phyloP scores from a whole-genome alignment of 2,329 filamentous ascomycete species.

The Exophiala spinifera region DNA sequence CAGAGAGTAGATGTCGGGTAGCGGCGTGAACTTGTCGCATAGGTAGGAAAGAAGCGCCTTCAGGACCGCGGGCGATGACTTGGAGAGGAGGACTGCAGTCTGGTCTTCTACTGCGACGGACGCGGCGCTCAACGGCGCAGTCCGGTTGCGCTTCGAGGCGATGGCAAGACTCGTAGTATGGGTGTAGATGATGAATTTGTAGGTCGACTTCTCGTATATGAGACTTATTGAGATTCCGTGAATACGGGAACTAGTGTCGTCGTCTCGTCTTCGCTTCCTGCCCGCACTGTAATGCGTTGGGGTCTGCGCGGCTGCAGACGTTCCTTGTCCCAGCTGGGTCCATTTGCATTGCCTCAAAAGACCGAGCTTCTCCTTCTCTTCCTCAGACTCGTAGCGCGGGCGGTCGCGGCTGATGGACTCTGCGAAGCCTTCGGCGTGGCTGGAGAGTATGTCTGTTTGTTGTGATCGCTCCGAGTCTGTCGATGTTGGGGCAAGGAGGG shows the following conservation, averaged over 20 bases:
- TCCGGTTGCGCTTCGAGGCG: slow-evolving; percentile 8
- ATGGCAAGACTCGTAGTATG: too few relatives aligned
- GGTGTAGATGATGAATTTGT: slow-evolving; percentile 21
- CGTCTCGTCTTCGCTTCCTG: slow-evolving; percentile 9
- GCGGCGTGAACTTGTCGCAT: slow-evolving; percentile 10
- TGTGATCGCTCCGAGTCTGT: neutral
- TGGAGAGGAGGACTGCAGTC: slow-evolving; percentile 18
- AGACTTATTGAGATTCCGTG: slow-evolving; percentile 15
- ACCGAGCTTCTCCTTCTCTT: slow-evolving; percentile 23
- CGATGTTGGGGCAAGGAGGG: slow-evolving; percentile 6
- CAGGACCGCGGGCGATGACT: slow-evolving; percentile 10
- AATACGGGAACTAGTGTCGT: neutral
- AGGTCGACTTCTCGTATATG: slow-evolving; percentile 22
- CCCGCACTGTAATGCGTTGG: neutral
- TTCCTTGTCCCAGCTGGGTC: slow-evolving; percentile 8
- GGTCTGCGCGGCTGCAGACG: neutral
- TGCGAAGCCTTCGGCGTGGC: slow-evolving; percentile 11
- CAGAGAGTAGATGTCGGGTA: slow-evolving; percentile 14
- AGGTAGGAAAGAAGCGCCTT: slow-evolving; percentile 18
- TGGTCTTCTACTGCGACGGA: neutral
- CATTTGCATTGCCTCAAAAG: slow-evolving; percentile 18
- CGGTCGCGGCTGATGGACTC: slow-evolving; percentile 10
- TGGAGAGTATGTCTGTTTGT: slow-evolving; percentile 8
- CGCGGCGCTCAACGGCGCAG: neutral
- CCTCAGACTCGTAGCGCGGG: slow-evolving; percentile 19